Base-by-base conservation (phyloP, 1,139 yeast genomes). In the Zygosaccharomyces pseudobailii region DNA sequence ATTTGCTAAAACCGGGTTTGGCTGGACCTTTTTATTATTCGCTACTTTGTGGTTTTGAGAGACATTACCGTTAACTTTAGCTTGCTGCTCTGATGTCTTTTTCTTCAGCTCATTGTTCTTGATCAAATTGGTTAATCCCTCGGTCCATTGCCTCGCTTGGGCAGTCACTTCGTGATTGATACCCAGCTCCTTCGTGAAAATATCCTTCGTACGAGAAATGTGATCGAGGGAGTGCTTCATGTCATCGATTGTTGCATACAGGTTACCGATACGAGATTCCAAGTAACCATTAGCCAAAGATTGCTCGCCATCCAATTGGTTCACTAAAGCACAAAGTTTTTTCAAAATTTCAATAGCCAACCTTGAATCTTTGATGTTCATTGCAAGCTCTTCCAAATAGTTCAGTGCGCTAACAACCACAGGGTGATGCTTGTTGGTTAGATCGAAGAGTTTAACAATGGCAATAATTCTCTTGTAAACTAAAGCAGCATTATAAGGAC, bases 351-450 rank as follows among this genome's bases (percentile, higher is more conserved):
- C 70, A 46, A 75, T 65, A 1, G 85, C 74, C 48, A 73, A 71
- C 42, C 70, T 66, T 47, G 66, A 67, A 36, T 65, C 61, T 37
- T 61, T 56, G 36, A 60, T 46, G 37, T 63, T 63, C 54, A 77
- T 69, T 42, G 80, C 75, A 42, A 76, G 65, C 50, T 75, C 75
- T 56, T 82, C 79, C 51, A 88, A 71, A 59, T 79, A 72, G 37
- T 78, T 75, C 30, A 84, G 86, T 52, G 84, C 72, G 58, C 84
- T 82, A 47, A 82, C 76, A 54, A 80, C 70, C n/a, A 87, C 77
- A 50, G 86, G 92, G 61, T 89, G 96, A 42, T 73, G 75, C 23
- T 68, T 69, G 6, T 83, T 83, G 51, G 73, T 77, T 19, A 79
- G 72, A 9, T 51, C 45, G 32, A 54, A 58, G 9, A 73, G 57